Base-by-base conservation (phyloP, 2,329 filamentous ascomycete genomes). In the Fusarium liriodendri region DNA sequence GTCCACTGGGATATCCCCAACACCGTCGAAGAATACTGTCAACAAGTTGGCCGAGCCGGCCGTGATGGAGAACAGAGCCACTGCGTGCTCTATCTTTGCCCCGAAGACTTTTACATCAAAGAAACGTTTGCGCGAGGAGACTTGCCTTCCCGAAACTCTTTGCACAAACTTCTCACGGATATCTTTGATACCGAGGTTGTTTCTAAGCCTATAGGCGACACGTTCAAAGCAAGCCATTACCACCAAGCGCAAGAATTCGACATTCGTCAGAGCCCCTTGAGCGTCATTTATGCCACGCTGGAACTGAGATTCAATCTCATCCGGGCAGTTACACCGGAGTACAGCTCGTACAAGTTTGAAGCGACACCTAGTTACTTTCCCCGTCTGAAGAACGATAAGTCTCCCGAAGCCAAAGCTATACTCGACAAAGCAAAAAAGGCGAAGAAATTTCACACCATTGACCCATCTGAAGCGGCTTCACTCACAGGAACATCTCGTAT, bases 81-180 rank as follows among this genome's bases (percentile, higher is more conserved):
- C 27, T 92, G 90, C 76, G 85, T 91, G 81, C 84, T 91, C 52
- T 91, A 87, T 69, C 82, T 91, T 4, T 89, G 88, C 45, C 84
- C 84, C 0, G 85, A 89, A 47, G 89, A 91, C 71, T 87, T 90
- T 47, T 87, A 89, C 76, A 77, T 90, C 16, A 85, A 87, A 13
- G 90, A 92, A 71, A 86, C 88, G 70, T 91, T 92, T 76, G 87
- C 89, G 1, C 85, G 89, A 9, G 88, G 89, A 0, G 89, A 92
- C 67, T 80, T 91, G 1, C 90, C 90, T 0, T 89, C 89, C 4
- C 81, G 80, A 0, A 77, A 82, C 10, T 89, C 88, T 0, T 79
- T 92, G 0, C 80, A 79, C 5, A 76, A 78, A 0, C 80, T 92
- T 1, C 78, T 92, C 4, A 76, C 83, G 8, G 85, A 90, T 2